phyloP scores from a whole-genome alignment of 331 rosid species.

The Rosa hybrid region DNA sequence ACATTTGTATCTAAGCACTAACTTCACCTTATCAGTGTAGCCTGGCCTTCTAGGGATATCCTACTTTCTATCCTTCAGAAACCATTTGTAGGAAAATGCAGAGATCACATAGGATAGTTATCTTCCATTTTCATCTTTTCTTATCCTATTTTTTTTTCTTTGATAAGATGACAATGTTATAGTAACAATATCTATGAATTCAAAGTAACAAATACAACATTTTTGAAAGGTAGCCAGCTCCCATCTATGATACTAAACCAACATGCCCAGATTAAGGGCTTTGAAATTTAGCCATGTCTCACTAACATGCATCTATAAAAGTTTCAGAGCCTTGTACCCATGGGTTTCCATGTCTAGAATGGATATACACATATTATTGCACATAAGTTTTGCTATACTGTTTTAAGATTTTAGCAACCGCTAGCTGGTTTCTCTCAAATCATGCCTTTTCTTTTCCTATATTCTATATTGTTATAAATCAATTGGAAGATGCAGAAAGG shows the following conservation, averaged over 20 bases:
- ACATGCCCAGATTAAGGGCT: neutral
- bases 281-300: neutral
- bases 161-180: neutral
- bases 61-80: neutral
- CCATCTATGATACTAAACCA: neutral
- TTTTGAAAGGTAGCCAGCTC: neutral
- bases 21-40: neutral
- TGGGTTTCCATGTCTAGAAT: too few species aligned
- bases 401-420: too few species aligned
- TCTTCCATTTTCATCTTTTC: neutral
- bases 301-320: neutral
- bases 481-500: too few species aligned
- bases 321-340: neutral
- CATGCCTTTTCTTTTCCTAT: too few species aligned
- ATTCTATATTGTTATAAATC: too few species aligned
- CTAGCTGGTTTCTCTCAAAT: too few species aligned
- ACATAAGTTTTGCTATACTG: too few species aligned
- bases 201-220: too few species aligned
- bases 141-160: neutral
- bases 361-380: too few species aligned
- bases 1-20: too few species aligned
- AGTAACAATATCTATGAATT: too few species aligned
- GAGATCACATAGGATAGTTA: too few species aligned
- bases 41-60: neutral
- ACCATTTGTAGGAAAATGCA: neutral